Conservation (phyloP, 2,329 filamentous ascomycete genomes). For the Epichloe gansuensis region DNA sequence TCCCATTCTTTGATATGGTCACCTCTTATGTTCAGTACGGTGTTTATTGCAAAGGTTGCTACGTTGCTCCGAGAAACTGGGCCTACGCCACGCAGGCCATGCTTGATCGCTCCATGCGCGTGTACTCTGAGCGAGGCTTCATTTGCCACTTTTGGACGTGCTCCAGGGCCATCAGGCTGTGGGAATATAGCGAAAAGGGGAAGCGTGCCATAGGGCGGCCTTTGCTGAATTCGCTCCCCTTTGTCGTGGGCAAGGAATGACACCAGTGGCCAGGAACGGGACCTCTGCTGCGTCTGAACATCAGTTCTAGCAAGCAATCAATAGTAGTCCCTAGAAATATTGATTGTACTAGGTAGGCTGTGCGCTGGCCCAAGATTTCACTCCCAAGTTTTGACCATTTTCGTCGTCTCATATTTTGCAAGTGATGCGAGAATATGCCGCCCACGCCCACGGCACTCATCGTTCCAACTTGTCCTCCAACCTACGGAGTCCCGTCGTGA, state of each 20-base stretch:
- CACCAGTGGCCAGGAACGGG: too few species aligned
- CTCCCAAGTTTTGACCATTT: too few species aligned
- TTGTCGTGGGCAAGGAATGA: background rate
- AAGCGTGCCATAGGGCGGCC: background rate
- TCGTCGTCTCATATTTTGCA: too few species aligned
- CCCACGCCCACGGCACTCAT: too few species aligned
- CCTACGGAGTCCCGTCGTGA: conserved; percentile 31
- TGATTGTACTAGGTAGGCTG: too few species aligned
- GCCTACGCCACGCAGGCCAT: background rate
- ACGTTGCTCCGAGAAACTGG: background rate
- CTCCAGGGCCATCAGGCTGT: background rate
- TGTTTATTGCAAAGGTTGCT: conserved; percentile 1
- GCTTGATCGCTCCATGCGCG: background rate
- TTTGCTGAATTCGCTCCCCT: background rate
- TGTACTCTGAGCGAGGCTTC: conserved; percentile 1
- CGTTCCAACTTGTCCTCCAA: background rate
- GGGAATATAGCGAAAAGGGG: background rate
- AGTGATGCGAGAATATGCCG: too few species aligned
- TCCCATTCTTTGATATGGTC: background rate
- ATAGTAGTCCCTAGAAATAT: too few species aligned
- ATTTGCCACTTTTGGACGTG: conserved; percentile 1
- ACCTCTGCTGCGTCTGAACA: too few species aligned
- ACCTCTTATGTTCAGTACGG: background rate
- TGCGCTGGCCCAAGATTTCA: too few species aligned
- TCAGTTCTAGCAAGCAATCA: too few species aligned